phyloP scores from a whole-genome alignment of 176 grass and related monocot genomes.

The Carex parvula region DNA sequence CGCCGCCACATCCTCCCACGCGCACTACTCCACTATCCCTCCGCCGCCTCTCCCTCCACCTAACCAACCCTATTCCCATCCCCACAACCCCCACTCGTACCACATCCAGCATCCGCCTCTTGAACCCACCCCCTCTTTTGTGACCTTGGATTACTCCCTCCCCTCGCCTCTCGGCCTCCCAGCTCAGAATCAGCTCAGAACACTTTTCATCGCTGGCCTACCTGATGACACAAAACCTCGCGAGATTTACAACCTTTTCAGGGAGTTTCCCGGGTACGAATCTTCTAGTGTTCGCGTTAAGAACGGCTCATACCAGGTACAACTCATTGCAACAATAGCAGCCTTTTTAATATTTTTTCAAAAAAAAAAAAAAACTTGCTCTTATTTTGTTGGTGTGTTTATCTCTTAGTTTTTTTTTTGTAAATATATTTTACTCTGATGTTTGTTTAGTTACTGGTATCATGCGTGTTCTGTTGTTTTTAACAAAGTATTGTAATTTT shows the following conservation, averaged over 20 bases:
- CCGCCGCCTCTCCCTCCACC: constrained; percentile 12
- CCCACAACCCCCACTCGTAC: background rate
- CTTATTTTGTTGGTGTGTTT: background rate
- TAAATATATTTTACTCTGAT: background rate
- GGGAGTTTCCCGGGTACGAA: constrained; percentile 78
- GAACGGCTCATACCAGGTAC: constrained; percentile 62
- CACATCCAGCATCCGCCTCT: constrained; percentile 21
- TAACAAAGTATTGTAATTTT: background rate
- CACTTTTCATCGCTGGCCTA: constrained; percentile 83
- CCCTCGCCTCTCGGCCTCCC: constrained; percentile 20
- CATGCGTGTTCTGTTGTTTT: background rate
- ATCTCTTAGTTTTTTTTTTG: background rate
- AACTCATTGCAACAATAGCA: background rate
- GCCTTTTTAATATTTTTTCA: background rate
- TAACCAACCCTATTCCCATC: constrained; percentile 20
- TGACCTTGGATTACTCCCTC: constrained; percentile 34
- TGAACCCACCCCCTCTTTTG: constrained; percentile 28
- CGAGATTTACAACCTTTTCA: constrained; percentile 95
- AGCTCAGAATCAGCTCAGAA: constrained; percentile 60
- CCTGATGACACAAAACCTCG: constrained; percentile 67
- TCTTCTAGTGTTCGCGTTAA: constrained; percentile 56
- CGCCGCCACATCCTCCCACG: constrained; percentile 41
- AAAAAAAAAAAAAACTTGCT: background rate
- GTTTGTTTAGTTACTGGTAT: background rate
- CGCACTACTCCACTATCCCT: constrained; percentile 28